Base-by-base conservation (phyloP, 2,329 filamentous ascomycete genomes). In the Hymenoscyphus scutula region DNA sequence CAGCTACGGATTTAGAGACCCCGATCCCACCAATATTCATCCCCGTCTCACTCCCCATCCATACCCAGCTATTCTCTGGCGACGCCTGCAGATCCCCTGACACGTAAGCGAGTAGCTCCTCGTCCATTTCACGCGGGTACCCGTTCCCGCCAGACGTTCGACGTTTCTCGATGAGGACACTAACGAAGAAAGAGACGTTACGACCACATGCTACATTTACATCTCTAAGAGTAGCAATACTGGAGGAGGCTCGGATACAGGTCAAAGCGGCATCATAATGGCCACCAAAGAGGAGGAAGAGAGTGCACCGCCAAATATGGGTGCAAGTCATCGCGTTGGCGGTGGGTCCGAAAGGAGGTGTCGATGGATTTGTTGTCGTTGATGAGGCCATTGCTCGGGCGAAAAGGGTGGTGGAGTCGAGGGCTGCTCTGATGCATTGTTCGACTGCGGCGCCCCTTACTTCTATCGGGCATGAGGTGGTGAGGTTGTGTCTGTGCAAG, bases 401-500 rank as follows among this genome's bases (percentile, higher is more conserved):
- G 13, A 98, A 81, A 19, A 96, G 83, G 29, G 84, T 84, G 0
- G 90, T 88, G 0, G 93, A 97, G 67, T 97, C 92, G 62, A 90
- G 82, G 0, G 91, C 87, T 8, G 89, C 87, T 6, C 82, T 80
- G 1, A 89, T 84, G 74, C 94, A 97, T 66, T 89, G 86, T 63
- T 93, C 88, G 30, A 97, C 78, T 1, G 95, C 92, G 6, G 85
- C 83, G 3, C 82, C 77, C 53, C 94, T 85, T 51, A 88, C 84
- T 34, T 89, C 82, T 1, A 80, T 75, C 0, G 88, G 82, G 71
- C 89, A 92, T 10, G 80, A 80, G 0, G 92, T 90, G 0, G 87
- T 88, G 8, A 98, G 81, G 71, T 98, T 97, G 71, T 96, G 92
- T 51, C 95, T 86, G 75, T 97, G 91, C 8, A 99, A 83, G 41